These are phyloP conservation scores for Castanopsis chinensis DNA, from an alignment of 306 rosid genomes.

Conservation along the genomic window DNA sequence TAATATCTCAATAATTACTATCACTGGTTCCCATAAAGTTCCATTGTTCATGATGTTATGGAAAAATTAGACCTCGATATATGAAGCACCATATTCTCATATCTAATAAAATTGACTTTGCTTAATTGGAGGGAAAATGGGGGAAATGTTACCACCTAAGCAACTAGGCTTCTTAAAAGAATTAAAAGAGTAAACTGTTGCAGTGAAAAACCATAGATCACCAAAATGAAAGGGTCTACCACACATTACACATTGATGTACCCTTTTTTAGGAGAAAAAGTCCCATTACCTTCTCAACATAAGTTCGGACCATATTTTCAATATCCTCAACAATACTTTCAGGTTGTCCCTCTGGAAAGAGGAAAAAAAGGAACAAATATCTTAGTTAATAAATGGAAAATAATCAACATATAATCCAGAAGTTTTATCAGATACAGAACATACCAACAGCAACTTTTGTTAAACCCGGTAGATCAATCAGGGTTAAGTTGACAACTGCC, in stretches of 20 bases:
- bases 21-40: neutral
- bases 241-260: neutral
- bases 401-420: neutral
- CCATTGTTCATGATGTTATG: neutral
- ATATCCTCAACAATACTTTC: slow-evolving; percentile 90
- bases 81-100: neutral
- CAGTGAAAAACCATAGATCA: neutral
- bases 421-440: slow-evolving; percentile 16
- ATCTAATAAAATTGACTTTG: neutral
- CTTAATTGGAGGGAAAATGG: neutral
- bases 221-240: neutral
- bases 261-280: neutral
- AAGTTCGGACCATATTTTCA: slow-evolving; percentile 82
- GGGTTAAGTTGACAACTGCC: slow-evolving; percentile 97
- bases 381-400: neutral
- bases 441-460: slow-evolving; percentile 96
- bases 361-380: neutral
- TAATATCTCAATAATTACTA: neutral
- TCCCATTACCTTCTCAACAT: slow-evolving; percentile 75
- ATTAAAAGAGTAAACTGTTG: neutral
- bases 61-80: neutral
- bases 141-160: neutral
- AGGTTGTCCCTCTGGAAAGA: slow-evolving; percentile 85
- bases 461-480: slow-evolving; percentile 92
- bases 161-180: neutral